Evolutionary conservation across 169 alveolate genomes (phyloP), one percentile per base, ranked within the genome.

Genomic region (Cryptosporidium viatorum): DNA sequence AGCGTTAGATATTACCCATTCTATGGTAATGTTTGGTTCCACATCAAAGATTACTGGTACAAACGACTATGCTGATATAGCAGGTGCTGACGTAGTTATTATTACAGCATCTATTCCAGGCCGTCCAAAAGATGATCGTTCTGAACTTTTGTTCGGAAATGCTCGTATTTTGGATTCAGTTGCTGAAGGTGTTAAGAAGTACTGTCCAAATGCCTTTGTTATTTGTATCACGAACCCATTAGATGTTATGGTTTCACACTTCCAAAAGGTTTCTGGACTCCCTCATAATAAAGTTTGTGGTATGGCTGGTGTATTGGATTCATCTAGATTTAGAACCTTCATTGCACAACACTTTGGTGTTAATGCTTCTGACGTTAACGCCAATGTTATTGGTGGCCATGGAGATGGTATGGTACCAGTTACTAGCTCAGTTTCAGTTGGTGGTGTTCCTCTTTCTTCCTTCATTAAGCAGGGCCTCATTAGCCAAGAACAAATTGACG

Each of bases 371-470:
- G 95, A 92, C 48, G 91, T 94, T 21, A 93, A 71, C 59, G 95
- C 95, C 4, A 74, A 93, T 71, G 95, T 94, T 12, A 91, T 94
- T 91, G 96, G 96, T 16, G 95, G 95, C 29, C 96, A 94, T 87
- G 95, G 96, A 5, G 95, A 94, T 51, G 60, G 93, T 10, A 94
- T 94, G 95, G 94, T 93, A 6, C 95, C 96, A 7, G 94, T 94
- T 6, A 71, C 94, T 7, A 84, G 94, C 33, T 93, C 87, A 52
- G 71, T 71, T 84, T 69, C 95, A 29, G 95, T 93, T 50, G 86
- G 89, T 7, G 96, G 96, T 35, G 92, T 94, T 35, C 95, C 95
- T 1, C 91, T 94, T 8, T 92, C 93, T 0, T 91, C 92, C 52
- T 50, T 91, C 60, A 91, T 93, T 35, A 65, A 69, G 51, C 91